Conservation (phyloP, 2,329 filamentous ascomycete species). For the Colletotrichum coccodes region DNA sequence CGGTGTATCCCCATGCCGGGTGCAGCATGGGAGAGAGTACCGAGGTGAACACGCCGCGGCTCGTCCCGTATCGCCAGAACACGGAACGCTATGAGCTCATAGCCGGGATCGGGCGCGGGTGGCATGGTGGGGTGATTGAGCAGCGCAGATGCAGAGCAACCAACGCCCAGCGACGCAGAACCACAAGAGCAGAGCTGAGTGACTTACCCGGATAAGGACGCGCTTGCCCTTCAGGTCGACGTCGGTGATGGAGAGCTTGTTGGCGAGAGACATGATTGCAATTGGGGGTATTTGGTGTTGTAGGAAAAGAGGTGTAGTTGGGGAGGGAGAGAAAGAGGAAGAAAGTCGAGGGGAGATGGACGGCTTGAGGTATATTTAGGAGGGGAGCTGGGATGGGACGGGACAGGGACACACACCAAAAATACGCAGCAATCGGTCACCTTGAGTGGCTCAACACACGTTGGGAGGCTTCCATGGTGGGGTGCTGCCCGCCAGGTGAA, state of each 20-base stretch:
- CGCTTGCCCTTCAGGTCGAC: slow-evolving; percentile 98
- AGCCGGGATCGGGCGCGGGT: slow-evolving; percentile 21
- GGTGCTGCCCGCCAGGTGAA: slow-evolving; percentile 24
- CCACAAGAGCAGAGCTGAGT: background rate
- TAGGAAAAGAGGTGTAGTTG: slow-evolving; percentile 34
- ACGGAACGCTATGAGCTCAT: slow-evolving; percentile 25
- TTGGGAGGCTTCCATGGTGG: slow-evolving; percentile 36
- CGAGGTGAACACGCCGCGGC: slow-evolving; percentile 22
- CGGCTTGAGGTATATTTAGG: slow-evolving; percentile 31
- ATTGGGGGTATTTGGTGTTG: slow-evolving; percentile 32
- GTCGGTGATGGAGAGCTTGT: slow-evolving; percentile 96
- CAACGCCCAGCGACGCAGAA: background rate
- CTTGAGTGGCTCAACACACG: slow-evolving; percentile 30
- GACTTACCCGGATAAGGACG: slow-evolving; percentile 92
- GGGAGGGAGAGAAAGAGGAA: slow-evolving; percentile 35
- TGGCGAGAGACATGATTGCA: slow-evolving; percentile 91
- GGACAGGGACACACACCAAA: slow-evolving; percentile 16
- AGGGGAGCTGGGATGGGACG: slow-evolving; percentile 30
- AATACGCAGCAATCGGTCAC: slow-evolving; percentile 23
- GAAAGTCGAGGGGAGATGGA: slow-evolving; percentile 23
- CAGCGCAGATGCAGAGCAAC: background rate
- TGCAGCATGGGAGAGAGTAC: background rate
- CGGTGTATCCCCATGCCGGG: slow-evolving; percentile 6
- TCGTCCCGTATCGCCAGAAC: slow-evolving; percentile 31
- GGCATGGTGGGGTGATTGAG: slow-evolving; percentile 28